A percentile compares a stretch with the other conserved stretches of the same genome.
Evolutionary conservation across 2,329 filamentous ascomycete species (phyloP).

Genomic region (Grosmannia clavigera): DNA sequence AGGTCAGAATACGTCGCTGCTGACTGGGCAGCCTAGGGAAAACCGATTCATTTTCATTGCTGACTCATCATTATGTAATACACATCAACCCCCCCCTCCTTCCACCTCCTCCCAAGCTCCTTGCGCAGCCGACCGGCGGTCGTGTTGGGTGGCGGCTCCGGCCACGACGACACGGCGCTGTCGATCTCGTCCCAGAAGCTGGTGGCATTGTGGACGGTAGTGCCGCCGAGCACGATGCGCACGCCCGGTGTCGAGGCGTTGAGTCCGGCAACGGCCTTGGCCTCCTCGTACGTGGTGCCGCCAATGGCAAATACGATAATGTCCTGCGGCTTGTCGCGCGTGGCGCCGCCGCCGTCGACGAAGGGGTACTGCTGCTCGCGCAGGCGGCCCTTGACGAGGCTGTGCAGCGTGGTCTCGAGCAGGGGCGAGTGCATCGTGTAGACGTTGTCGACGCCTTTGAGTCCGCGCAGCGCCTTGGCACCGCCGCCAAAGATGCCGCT

Average conservation of each 20-base stretch:
- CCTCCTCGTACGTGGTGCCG: conserved; percentile 90
- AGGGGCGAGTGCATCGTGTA: conserved; percentile 95
- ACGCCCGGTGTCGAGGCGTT: conserved; percentile 85
- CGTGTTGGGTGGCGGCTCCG: conserved; percentile 41
- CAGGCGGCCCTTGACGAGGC: conserved; percentile 81
- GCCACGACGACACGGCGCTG: conserved; percentile 78
- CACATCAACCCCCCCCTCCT: neutral
- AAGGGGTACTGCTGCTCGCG: conserved; percentile 87
- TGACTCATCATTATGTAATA: neutral
- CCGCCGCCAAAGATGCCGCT: conserved; percentile 75
- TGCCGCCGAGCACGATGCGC: conserved; percentile 79
- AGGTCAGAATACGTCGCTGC: neutral
- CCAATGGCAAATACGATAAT: conserved; percentile 91
- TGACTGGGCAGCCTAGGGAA: neutral
- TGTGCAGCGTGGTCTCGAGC: conserved; percentile 77
- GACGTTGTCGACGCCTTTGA: conserved; percentile 97
- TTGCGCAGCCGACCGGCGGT: conserved; percentile 19
- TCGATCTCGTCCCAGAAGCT: conserved; percentile 88
- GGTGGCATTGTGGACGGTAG: conserved; percentile 73
- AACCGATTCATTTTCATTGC: neutral
- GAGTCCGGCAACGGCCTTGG: conserved; percentile 88
- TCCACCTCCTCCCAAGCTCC: conserved; percentile 15
- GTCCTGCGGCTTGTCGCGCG: conserved; percentile 91
- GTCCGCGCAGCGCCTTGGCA: conserved; percentile 74
- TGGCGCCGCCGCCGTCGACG: conserved; percentile 61